Base-by-base conservation (phyloP, 345 rosid species). In the Populus pruinosa region DNA sequence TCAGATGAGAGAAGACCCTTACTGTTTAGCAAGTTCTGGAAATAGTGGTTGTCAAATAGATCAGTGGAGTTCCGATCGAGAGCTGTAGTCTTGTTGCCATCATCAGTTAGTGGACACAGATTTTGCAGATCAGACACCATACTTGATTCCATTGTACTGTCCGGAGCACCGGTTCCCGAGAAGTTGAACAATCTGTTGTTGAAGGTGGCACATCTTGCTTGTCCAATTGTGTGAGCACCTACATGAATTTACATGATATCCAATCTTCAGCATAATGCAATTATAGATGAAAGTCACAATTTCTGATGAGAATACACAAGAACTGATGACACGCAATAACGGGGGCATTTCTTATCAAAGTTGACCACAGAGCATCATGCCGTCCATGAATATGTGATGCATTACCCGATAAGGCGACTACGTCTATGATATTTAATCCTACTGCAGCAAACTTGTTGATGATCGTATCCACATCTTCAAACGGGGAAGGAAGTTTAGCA, bases 401-500 rank as follows among this genome's bases (percentile, higher is more conserved):
- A 1, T 44, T 75, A 69, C 73, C 96, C 85, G 94, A 89, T 76
- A 93, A 81, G 67, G 93, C 79, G 31, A 90, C 93, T 12, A 89
- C 92, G 76, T 93, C 94, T 5, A 87, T 85, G 77, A 81, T 63
- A 78, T 85, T 83, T 47, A 94, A 88, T 36, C 90, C 89, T 0
- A 92, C 91, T 13, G 80, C 83, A 25, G 3, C 69, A 81, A 91
- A 94, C 80, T 92, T 91, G 77, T 80, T 39, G 70, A 79, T 87
- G 44, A 91, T 89, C 11, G 44, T 64, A 70, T 82, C 78, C 14
- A 92, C 77, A 16, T 72, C 36, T 56, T 90, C 97, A 70, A 85
- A 78, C 50, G 98, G 98, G 77, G 91, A 76, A 77, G 98, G 97
- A 49, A 94, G 91, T 21, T 53, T 33, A 29, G 5, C 63, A 38